Base-by-base conservation (phyloP, 2,329 filamentous ascomycete genomes). In the Botryotinia convoluta region DNA sequence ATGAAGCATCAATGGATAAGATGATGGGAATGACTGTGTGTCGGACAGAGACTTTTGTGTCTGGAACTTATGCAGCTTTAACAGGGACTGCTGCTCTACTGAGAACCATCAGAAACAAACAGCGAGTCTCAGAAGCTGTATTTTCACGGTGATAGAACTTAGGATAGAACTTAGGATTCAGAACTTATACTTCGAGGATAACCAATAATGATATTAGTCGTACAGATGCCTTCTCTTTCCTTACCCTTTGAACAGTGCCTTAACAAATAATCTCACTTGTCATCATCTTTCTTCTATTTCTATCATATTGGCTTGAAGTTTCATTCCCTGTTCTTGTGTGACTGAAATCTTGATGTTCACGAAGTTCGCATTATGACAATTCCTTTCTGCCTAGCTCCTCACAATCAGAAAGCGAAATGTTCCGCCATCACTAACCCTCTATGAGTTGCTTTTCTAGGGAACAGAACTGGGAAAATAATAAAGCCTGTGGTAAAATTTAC, bases 171-270 rank as follows among this genome's bases (percentile, higher is more conserved):
- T 51, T 51, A 14, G 1, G 48, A 51, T 51, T 51, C 48, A 51
- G 14, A 51, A 51, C 10, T 54, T 54, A 29, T 54, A 29, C 51
- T 54, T 29, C 3, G 14, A 54, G 51, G 29, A 54, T 29, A 54
- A 29, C 12, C 1, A 16, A 54, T 7, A 54, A 20, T 7, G 18
- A 45, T 20, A 45, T 20, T 45, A 44, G 16, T 44, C 14, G 42
- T 44, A 44, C 16, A 44, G 1, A 18, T 44, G 1, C 0, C 42
- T 44, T 44, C 42, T 1, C 1, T 44, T 39, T 16, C 5, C 4
- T 42, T 0, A 2, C 16, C 42, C 1, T 44, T 44, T 18, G 22
- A 18, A 16, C 14, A 9, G n/a, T 14, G n/a, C 1, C 1, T 1
- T 8, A 8, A 18, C 12, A 18, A 18, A 54, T 0, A 3, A 18